Evolutionary conservation across 1,284 basidiomycete species (phyloP).

Genomic region (Pseudozyma tsukubaensis): DNA sequence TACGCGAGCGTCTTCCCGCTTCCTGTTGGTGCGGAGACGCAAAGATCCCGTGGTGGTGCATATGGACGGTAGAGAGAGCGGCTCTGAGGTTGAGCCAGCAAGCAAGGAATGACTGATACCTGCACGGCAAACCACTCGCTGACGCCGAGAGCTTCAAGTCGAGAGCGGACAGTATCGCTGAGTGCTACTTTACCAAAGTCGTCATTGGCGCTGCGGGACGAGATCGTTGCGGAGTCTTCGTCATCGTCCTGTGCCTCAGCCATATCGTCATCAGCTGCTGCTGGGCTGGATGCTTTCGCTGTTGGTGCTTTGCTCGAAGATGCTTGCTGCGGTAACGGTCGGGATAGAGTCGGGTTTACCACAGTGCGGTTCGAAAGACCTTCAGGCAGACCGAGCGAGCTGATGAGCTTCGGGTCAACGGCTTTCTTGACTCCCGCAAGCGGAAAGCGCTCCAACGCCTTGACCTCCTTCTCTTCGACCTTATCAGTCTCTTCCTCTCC

Average conservation of each 20-base stretch:
- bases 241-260: constrained; percentile 14
- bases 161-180: constrained; percentile 45
- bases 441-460: constrained; percentile 36
- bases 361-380: constrained; percentile 54
- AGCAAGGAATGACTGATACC: constrained; percentile 81
- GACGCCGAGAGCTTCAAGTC: constrained; percentile 56
- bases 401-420: constrained; percentile 46
- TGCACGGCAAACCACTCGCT: constrained; percentile 75
- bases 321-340: constrained; percentile 25
- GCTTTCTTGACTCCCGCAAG: constrained; percentile 43
- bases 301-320: constrained; percentile 9
- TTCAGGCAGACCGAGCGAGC: constrained; percentile 58
- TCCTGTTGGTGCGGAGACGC: constrained; percentile 97
- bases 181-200: constrained; percentile 39
- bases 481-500: background rate
- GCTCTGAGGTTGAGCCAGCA: constrained; percentile 72
- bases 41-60: constrained; percentile 81
- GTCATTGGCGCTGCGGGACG: constrained; percentile 12
- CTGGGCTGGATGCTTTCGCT: background rate
- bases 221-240: constrained; percentile 16
- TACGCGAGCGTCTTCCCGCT: constrained; percentile 97
- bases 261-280: constrained; percentile 18
- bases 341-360: constrained; percentile 48
- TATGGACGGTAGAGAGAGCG: constrained; percentile 77
- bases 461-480: constrained; percentile 13